A percentile compares a stretch with the other conserved stretches of the same genome.
These are phyloP conservation scores for Edaphochlamys debaryana DNA, from an alignment of 139 green algal genomes.

Conservation along the genomic window DNA sequence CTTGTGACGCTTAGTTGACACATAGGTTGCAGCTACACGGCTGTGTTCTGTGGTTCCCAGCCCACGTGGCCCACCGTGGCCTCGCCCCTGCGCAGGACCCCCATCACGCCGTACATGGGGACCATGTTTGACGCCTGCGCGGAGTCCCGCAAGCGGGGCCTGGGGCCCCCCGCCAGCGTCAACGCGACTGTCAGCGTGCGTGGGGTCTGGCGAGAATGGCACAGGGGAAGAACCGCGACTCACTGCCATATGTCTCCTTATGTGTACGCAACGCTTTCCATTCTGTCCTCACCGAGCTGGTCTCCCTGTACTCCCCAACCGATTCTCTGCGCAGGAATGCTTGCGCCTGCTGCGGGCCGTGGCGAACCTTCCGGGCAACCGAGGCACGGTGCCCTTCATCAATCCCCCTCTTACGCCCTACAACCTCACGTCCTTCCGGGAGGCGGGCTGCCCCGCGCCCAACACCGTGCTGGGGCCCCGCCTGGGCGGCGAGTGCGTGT, in stretches of 20 bases:
- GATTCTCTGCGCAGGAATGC: slow-evolving; percentile 29
- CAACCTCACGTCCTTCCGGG: background rate
- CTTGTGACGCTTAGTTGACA: too few relatives aligned
- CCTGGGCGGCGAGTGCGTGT: slow-evolving; percentile 36
- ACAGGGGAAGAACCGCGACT: too few relatives aligned
- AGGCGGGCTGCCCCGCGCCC: background rate
- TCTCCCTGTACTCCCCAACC: too few relatives aligned
- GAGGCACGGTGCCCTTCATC: slow-evolving; percentile 25
- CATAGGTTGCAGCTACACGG: too few relatives aligned
- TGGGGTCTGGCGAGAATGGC: too few relatives aligned
- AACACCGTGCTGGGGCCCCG: slow-evolving; percentile 23
- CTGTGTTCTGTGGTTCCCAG: too few relatives aligned
- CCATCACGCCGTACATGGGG: slow-evolving; percentile 26
- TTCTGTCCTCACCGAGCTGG: too few relatives aligned
- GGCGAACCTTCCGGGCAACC: background rate
- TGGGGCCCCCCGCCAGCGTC: background rate
- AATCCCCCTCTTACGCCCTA: slow-evolving; percentile 35
- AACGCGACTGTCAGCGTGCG: background rate
- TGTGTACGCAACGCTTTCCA: too few relatives aligned
- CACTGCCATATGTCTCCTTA: too few relatives aligned
- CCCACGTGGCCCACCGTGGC: too few relatives aligned
- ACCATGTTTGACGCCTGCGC: slow-evolving; percentile 39
- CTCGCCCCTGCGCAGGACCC: background rate
- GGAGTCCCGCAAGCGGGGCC: background rate
- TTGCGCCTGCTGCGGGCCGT: background rate